Conservation (phyloP, 169 alveolate species). For the Perkinsus chesapeaki region DNA sequence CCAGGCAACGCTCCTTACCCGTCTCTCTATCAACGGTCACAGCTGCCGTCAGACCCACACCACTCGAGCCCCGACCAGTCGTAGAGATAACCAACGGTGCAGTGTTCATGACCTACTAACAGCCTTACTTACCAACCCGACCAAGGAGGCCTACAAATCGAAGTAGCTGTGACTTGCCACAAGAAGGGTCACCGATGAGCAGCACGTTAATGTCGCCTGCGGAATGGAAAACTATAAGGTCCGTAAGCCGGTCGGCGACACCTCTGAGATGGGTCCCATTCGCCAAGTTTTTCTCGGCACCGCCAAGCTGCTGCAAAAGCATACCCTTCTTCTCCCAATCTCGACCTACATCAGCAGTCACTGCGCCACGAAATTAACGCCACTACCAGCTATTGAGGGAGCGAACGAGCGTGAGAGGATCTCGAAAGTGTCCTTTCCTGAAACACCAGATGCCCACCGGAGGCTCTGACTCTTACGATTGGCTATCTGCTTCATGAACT, state of each 20-base stretch:
- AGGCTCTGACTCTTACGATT: constrained; percentile 52
- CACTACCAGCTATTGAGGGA: constrained; percentile 95
- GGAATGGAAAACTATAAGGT: not conserved
- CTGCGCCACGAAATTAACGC: constrained; percentile 76
- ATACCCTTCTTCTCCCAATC: constrained; percentile 84
- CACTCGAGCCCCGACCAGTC: constrained; percentile 99
- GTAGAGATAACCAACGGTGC: constrained; percentile 92
- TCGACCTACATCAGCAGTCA: constrained; percentile 70
- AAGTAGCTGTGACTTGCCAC: constrained; percentile 96
- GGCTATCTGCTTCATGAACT: constrained; percentile 37
- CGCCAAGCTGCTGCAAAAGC: constrained; percentile 86
- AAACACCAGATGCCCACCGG: constrained; percentile 37
- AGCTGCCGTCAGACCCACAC: constrained; percentile 99
- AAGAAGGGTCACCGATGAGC: constrained; percentile 97
- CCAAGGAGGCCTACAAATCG: constrained; percentile 51
- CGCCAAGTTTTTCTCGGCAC: constrained; percentile 74
- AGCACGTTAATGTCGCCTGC: constrained; percentile 85
- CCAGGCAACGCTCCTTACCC: constrained; percentile 6
- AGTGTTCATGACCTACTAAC: constrained; percentile 56
- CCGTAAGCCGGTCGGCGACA: too few species aligned
- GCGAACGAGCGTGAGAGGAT: constrained; percentile 87
- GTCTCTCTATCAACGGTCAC: constrained; percentile 82
- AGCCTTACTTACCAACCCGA: constrained; percentile 22
- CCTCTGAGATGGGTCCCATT: constrained; percentile 94
- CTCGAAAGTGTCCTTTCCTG: constrained; percentile 70